These are phyloP conservation scores for Ceratobasidium sp. DNA, from an alignment of 1,284 basidiomycete genomes.

Conservation along the genomic window DNA sequence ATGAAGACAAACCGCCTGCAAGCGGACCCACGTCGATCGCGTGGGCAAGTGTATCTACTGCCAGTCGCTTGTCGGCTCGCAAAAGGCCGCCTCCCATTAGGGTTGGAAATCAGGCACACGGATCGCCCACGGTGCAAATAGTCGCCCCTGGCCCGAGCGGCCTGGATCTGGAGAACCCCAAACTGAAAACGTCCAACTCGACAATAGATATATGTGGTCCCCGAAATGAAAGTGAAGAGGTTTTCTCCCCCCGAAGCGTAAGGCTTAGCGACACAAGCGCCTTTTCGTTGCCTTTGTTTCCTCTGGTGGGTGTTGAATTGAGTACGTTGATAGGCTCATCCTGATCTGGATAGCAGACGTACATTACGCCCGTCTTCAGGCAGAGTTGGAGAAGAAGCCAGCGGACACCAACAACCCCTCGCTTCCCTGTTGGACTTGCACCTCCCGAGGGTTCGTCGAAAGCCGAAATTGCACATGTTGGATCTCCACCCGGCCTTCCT, in stretches of 20 bases:
- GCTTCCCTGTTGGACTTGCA: too few relatives aligned
- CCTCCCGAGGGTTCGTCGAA: too few relatives aligned
- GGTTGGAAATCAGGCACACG: conserved; percentile 25
- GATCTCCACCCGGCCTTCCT: too few relatives aligned
- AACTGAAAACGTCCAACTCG: neutral
- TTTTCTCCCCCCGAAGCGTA: neutral
- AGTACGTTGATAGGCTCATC: too few relatives aligned
- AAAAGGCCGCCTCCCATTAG: conserved; percentile 24
- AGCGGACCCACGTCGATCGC: neutral
- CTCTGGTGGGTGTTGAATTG: conserved; percentile 18
- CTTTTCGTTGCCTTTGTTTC: conserved; percentile 21
- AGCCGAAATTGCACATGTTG: too few relatives aligned
- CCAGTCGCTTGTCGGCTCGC: neutral
- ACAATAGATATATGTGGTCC: neutral
- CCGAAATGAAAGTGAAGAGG: neutral
- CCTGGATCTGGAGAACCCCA: neutral
- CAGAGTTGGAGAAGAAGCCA: neutral
- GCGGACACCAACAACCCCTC: too few relatives aligned
- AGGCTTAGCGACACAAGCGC: conserved; percentile 8
- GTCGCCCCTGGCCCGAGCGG: neutral
- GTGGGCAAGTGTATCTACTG: neutral
- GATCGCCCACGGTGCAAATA: conserved; percentile 2
- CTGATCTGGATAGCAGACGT: too few relatives aligned
- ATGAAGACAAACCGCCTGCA: neutral
- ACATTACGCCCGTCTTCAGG: neutral